These are phyloP conservation scores for Colletotrichum godetiae DNA, from an alignment of 2,329 filamentous ascomycete genomes.

Conservation along the genomic window DNA sequence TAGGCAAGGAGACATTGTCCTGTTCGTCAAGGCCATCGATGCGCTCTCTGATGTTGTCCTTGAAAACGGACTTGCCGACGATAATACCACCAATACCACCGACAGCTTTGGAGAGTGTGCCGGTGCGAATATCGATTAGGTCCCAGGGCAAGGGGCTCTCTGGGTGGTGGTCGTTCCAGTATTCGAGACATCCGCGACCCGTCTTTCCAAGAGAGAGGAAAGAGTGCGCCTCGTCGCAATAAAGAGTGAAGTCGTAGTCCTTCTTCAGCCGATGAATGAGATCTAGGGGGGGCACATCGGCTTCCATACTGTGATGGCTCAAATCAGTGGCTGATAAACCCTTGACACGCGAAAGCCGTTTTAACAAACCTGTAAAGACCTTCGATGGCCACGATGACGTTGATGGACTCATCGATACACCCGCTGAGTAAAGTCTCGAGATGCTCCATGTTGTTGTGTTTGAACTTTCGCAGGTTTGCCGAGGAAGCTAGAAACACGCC, in stretches of 20 bases:
- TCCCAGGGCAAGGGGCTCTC: conserved; percentile 19
- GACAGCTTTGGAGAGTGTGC: conserved; percentile 32
- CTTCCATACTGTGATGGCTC: not conserved
- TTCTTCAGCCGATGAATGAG: conserved; percentile 19
- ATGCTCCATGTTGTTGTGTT: conserved; percentile 24
- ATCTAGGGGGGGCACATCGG: not conserved
- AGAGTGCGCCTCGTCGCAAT: conserved; percentile 36
- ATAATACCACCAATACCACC: conserved; percentile 36
- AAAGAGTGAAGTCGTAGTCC: conserved; percentile 28
- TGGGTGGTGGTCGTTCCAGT: conserved; percentile 33
- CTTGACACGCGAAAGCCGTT: too few relatives aligned
- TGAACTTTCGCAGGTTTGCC: conserved; percentile 16
- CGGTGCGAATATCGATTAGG: conserved; percentile 35
- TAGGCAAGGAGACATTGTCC: not conserved
- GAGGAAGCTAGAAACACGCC: conserved; percentile 25
- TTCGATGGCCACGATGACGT: conserved; percentile 25
- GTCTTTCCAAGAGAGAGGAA: conserved; percentile 34
- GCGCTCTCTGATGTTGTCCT: not conserved
- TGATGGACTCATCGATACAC: not conserved
- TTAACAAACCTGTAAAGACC: conserved; percentile 26
- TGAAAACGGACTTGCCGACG: conserved; percentile 11
- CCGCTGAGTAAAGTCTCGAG: conserved; percentile 23
- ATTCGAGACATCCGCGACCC: conserved; percentile 35
- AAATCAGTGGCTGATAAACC: not conserved
- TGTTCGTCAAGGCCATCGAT: not conserved